Evolutionary conservation across 2,329 filamentous ascomycete species (phyloP), one percentile per base, ranked within the genome.

Genomic region (Aspergillus aculeatinus): DNA sequence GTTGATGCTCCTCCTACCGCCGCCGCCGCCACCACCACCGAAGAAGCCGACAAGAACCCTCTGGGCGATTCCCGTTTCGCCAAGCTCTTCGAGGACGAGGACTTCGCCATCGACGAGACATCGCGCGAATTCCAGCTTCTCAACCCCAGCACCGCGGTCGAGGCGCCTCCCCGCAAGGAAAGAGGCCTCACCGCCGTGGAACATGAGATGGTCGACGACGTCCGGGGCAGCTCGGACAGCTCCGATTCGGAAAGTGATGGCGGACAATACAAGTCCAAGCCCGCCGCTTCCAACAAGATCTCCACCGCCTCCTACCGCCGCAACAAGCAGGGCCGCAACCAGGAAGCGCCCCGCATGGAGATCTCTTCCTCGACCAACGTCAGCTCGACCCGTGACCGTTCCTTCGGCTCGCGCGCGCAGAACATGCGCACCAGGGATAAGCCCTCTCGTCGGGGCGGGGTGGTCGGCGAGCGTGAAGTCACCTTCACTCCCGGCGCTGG

Each of bases 81-180:
- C 67, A 87, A 88, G 67, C 79, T 99, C 63, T 99, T 98, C 79
- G 89, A 97, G 72, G 92, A 98, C 74, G 89, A 93, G 69, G 93
- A 96, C 59, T 98, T 96, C 76, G 86, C 86, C 68, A 90, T 99
- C 60, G 94, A 99, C 74, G 95, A 99, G 78, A 89, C 80, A 44
- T 96, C 89, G 64, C 84, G 87, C 69, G 94, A 98, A 75, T 99
- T 96, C 81, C 86, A 88, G 60, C 84, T 89, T 50, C 87, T 96
- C 77, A 99, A 99, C 73, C 92, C 95, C 4, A 96, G 91, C 76
- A 95, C 91, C 7, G 85, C 80, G 35, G 66, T 70, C 6, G 67
- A 68, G 16, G 55, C 71, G 6, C 59, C 70, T 4, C 52, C 69
- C 47, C 67, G 68, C 58, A 75, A 75, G 53, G 77, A 80, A 59